Conservation (phyloP, 1,284 basidiomycete genomes). For the Ustilago vetiveriae region DNA sequence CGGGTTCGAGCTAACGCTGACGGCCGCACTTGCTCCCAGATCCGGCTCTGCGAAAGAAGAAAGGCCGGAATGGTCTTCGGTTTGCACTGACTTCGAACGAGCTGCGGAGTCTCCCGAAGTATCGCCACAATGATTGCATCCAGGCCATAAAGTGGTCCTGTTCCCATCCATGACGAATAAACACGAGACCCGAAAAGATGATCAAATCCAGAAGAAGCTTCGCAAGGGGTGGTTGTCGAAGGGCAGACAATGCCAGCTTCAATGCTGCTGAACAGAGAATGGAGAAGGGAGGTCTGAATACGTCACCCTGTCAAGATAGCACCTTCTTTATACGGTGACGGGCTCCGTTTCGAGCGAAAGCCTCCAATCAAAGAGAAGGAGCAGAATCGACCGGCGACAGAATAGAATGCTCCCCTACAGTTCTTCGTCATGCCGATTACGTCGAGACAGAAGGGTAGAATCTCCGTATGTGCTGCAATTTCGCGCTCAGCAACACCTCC, state of each 20-base stretch:
- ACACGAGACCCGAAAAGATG: background rate
- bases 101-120: background rate
- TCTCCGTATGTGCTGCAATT: background rate
- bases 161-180: conserved; percentile 12
- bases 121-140: background rate
- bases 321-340: background rate
- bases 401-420: no score
- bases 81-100: conserved; percentile 14
- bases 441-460: no score
- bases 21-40: background rate
- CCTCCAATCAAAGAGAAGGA: no score
- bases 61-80: background rate
- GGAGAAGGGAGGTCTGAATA: no score
- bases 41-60: background rate
- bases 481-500: background rate
- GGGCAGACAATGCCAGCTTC: no score
- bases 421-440: no score
- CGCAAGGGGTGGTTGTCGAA: no score
- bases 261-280: no score
- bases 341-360: no score
- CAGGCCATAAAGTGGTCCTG: background rate
- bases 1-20: background rate
- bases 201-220: no score
- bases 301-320: no score
- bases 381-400: no score